phyloP scores from a whole-genome alignment of 176 grass and related monocot species.

The Areca catechu region DNA sequence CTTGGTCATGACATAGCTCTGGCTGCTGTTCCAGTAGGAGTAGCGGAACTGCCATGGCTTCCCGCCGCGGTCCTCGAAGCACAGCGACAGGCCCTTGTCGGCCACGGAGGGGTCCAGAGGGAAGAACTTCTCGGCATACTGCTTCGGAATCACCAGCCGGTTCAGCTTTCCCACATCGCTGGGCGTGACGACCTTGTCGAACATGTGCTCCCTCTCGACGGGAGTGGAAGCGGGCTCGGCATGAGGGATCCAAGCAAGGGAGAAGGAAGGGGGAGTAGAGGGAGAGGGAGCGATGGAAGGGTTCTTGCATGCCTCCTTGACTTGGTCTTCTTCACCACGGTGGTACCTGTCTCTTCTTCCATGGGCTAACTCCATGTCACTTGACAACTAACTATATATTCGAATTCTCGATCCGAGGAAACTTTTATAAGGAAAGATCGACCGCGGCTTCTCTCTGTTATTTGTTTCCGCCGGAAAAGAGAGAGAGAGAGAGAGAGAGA shows the following conservation, averaged over 20 bases:
- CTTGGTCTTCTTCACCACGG: neutral
- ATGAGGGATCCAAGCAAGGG: neutral
- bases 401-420: too few relatives aligned
- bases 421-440: too few relatives aligned
- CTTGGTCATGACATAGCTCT: too few relatives aligned
- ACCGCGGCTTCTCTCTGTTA: too few relatives aligned
- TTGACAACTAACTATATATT: too few relatives aligned
- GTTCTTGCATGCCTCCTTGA: neutral
- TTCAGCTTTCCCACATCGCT: conserved; percentile 3
- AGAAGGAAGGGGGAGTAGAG: neutral
- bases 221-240: neutral
- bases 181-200: conserved; percentile 1
- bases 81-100: conserved; percentile 3
- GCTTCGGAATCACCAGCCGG: conserved; percentile 1
- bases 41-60: neutral
- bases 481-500: too few relatives aligned
- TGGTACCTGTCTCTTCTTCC: neutral
- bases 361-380: neutral
- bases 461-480: too few relatives aligned
- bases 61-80: neutral
- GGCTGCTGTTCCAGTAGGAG: too few relatives aligned
- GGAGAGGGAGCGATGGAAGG: too few relatives aligned
- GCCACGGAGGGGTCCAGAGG: neutral
- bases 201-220: neutral
- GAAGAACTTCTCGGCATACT: neutral